Evolutionary conservation across 2,329 filamentous ascomycete genomes (phyloP), one percentile per base, ranked within the genome.

Genomic region (Cryoendolithus antarcticus): DNA sequence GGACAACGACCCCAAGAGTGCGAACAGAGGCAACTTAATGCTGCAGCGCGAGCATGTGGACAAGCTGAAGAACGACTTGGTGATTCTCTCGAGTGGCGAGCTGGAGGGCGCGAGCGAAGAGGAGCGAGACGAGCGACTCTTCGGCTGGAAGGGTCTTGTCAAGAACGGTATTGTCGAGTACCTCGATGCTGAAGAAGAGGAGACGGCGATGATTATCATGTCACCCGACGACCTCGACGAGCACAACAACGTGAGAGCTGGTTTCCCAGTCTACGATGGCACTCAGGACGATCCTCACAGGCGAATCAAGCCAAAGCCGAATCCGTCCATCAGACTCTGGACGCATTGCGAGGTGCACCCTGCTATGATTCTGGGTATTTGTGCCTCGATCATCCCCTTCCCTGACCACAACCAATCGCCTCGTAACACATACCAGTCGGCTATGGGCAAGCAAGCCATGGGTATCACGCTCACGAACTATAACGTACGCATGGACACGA

Each of bases 381-480:
- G 93, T 59, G 91, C 91, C 54, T 95, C 88, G 66, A 98, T 98
- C 62, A 98, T 98, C 69, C 91, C 91, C 0, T 98, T 98, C 77
- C 91, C 93, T 1, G 91, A 98, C 66, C 91, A 98, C 69, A 98
- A 98, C 61, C 85, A 86, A 41, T 96, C 89, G 46, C 91, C 91
- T 49, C 82, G 91, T 82, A 98, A 98, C 60, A 96, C 89, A 3
- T 98, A 95, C 63, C 89, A 96, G 66, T 94, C 89, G 54, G 91
- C 91, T 59, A 98, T 98, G 91, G 91, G 93, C 70, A 98, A 98
- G 66, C 91, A 98, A 74, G 91, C 91, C 46, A 98, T 98, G 93
- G 91, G 93, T 58, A 88, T 96, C 53, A 95, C 94, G 68, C 72
- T 98, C 41, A 98, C 93, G 9, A 98, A 98, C 60, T 98, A 93